Evolutionary conservation across 1,139 yeast genomes (phyloP).

Genomic region (Taiozyma sp.): DNA sequence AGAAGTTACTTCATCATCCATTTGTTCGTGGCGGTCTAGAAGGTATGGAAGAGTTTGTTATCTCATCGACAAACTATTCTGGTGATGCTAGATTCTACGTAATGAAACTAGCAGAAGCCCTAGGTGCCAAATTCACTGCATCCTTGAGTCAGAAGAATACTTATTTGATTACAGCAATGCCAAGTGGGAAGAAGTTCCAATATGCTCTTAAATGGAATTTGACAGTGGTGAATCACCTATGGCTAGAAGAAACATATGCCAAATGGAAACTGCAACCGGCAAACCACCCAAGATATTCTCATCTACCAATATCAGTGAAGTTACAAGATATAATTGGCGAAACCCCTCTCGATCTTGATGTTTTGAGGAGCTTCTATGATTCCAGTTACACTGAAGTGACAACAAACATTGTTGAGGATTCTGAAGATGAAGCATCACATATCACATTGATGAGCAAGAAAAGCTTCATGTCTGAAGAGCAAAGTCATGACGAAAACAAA

Average conservation of each 20-base stretch:
- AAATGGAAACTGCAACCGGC: conserved; percentile 51
- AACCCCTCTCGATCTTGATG: conserved; percentile 38
- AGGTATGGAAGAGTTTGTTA: conserved; percentile 44
- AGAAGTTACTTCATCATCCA: conserved; percentile 67
- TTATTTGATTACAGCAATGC: conserved; percentile 63
- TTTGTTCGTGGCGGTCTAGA: conserved; percentile 47
- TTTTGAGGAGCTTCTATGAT: conserved; percentile 38
- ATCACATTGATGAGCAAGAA: not conserved
- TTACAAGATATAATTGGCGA: conserved; percentile 46
- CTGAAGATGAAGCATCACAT: conserved; percentile 13
- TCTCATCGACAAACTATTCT: conserved; percentile 73
- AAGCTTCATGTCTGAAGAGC: not conserved
- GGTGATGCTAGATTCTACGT: conserved; percentile 80
- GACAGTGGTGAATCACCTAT: conserved; percentile 64
- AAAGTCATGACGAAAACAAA: not conserved
- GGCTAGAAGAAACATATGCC: conserved; percentile 84
- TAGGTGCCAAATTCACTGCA: conserved; percentile 78
- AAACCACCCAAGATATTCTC: conserved; percentile 38
- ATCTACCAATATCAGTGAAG: conserved; percentile 37
- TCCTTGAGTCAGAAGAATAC: conserved; percentile 64
- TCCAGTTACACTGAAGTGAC: conserved; percentile 11
- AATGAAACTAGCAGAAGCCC: conserved; percentile 51
- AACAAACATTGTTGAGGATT: conserved; percentile 20
- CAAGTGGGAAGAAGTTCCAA: conserved; percentile 66
- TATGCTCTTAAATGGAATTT: conserved; percentile 64